Evolutionary conservation across 2,329 filamentous ascomycete species (phyloP), one percentile per base, ranked within the genome.

Genomic region (Venturia pyrina): DNA sequence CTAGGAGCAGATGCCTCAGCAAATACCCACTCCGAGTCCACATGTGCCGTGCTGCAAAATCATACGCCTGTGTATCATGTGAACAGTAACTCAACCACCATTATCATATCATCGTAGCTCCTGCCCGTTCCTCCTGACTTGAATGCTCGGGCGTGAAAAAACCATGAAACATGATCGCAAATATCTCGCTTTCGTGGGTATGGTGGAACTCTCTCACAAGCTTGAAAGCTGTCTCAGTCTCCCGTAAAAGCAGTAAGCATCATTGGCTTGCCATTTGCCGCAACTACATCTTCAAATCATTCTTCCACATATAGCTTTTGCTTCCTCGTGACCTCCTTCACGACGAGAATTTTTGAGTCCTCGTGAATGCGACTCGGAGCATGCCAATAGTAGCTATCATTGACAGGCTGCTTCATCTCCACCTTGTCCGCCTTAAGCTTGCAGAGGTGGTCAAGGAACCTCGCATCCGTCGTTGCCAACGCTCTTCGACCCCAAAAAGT

Each of bases 361-460:
- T 62, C 56, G 15, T 62, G 57, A 28, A 66, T 66, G 24, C 63
- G 63, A 19, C 43, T 46, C 24, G 44, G 44, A 32, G 40, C 41
- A 40, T 65, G 63, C 63, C 63, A 65, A 24, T 40, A 48, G 37
- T 65, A 59, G 7, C n/a, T 21, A 11, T 65, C 53, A 19, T 34
- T 40, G 11, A 59, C 34, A n/a, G 64, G 56, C 37, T 56, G 64
- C 32, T 65, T 60, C 48, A 76, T 74, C 44, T 68, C 62, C 5
- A 81, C 72, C 21, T 77, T 71, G 65, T 82, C 77, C 1, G 77
- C 78, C 67, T 78, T 78, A 68, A 83, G 73, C 41, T 75, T 71
- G 66, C 75, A 76, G 19, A 83, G 71, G 65, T 78, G 76, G 65
- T 77, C 74, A 48, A 82, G 69, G 66, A 83, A 82, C 59, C 75